Base-by-base conservation (phyloP, 805 yeast species). In the Vanderwaltozyma yarrowii region DNA sequence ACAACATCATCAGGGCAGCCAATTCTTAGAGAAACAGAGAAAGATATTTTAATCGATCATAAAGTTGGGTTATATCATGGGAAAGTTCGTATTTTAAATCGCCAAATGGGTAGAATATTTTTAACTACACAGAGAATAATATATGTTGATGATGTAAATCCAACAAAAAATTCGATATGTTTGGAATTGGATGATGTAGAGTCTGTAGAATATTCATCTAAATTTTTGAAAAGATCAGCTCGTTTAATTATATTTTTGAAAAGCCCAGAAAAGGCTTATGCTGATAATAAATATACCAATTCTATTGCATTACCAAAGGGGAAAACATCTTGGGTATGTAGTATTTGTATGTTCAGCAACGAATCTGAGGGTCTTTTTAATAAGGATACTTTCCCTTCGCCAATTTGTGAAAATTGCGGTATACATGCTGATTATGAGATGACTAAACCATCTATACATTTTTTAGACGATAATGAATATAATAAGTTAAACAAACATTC, bases 41-140 rank as follows among this genome's bases (percentile, higher is more conserved):
- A 63, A 27, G 77, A 74, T 45, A 56, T 78, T 2, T 51, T 66
- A 2, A 73, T 78, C 1, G 76, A 69, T 40, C 68, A 66, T 37
- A 60, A 65, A 16, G 71, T 84, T 1, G 96, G 96, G 0, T 57
- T 88, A 3, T 88, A 88, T 53, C 88, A 81, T 49, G 94, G 86
- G 17, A 75, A 75, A 41, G 64, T 65, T 42, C 84, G 83, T 61
- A 70, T 84, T 18, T 37, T 62, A 2, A 65, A 73, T 23, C 72
- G 78, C 44, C 94, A 84, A 53, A 61, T 70, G 41, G 97, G 97
- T 0, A 66, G 95, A 23, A 51, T 82, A 0, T 87, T 87, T 56
- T 61, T 89, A 23, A 88, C 97, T 0, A 73, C 77, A 28, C 69
- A 70, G 39, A 61, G 96, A 33, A 56, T 89, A 2, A 76, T 87